phyloP scores from a whole-genome alignment of 345 rosid species.

The Syzygium aqueum region DNA sequence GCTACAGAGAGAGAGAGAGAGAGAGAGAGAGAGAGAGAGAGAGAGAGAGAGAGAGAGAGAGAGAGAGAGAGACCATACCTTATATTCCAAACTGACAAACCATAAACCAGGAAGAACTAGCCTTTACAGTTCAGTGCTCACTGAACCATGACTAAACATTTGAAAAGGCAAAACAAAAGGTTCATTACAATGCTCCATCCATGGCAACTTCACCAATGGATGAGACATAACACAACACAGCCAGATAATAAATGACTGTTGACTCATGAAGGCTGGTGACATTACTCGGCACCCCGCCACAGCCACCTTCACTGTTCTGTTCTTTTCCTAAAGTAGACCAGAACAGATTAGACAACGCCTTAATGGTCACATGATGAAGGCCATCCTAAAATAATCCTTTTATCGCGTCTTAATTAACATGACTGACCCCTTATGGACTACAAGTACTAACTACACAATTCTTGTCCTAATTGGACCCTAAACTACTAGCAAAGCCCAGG shows the following conservation, averaged over 20 bases:
- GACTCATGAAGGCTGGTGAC: slow-evolving; percentile 11
- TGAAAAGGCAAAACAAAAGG: neutral
- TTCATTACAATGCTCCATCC: neutral
- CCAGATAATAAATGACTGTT: neutral
- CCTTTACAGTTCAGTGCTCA: neutral
- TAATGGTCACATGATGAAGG: neutral
- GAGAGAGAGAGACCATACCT: neutral
- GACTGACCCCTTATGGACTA: neutral
- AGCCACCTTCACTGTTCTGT: neutral
- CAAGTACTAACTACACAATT: neutral
- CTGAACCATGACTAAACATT: neutral
- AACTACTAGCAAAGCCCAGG: neutral
- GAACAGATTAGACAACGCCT: neutral
- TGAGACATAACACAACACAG: neutral
- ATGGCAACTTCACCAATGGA: neutral
- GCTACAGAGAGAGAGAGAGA: neutral
- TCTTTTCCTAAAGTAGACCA: neutral
- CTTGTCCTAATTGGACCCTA: neutral
- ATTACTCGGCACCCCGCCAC: neutral
- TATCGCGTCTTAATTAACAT: neutral
- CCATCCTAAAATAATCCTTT: slow-evolving; percentile 1
- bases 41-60: neutral
- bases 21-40: neutral
- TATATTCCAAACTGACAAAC: neutral
- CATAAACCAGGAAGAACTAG: neutral